Base-by-base conservation (phyloP, 345 rosid genomes). In the Eucalyptus camaldulensis region DNA sequence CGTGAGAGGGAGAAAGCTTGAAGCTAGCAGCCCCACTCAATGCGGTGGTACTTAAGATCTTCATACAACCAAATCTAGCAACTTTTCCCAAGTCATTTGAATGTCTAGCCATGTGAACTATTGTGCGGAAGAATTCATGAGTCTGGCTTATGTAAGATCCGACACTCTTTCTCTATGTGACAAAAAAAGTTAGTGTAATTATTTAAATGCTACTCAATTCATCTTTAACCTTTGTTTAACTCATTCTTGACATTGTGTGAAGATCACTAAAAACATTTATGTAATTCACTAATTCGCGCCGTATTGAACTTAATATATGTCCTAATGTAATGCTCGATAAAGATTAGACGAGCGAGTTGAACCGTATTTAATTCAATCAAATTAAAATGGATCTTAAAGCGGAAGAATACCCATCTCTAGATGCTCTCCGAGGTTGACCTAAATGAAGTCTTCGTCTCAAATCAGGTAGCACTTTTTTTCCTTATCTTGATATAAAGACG, bases 281-380 rank as follows among this genome's bases (percentile, higher is more conserved):
- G 2, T 6, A 37, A 19, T 37, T 37, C 25, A 37, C 8, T 10
- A 72, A 37, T 10, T 19, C 1, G 1, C 1, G 1, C 24, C 1
- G 4, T 16, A 4, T 72, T 3, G 81, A 10, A 17, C 25, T 72
- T 37, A 31, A 31, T 33, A 16, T 19, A 31, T 69, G 43, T 69
- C 80, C 2, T 16, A 4, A 31, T 16, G 6, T 31, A 19, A 72
- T 37, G 45, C 45, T 72, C 8, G 11, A 19, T 72, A 0, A 72
- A 10, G 0, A 37, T 37, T 19, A 37, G 27, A 10, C 11, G 0
- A 19, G 47, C 5, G 4, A 19, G 27, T 37, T 16, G 45, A 37
- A 21, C 47, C 0, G 15, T 6, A 15, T 37, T 72, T 37, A 40
- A 40, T 72, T 72, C 83, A 21, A 72, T 72, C 45, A 37, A 37